Evolutionary conservation across 257 asterid species (phyloP).

Genomic region (Przewalskia tangutica): DNA sequence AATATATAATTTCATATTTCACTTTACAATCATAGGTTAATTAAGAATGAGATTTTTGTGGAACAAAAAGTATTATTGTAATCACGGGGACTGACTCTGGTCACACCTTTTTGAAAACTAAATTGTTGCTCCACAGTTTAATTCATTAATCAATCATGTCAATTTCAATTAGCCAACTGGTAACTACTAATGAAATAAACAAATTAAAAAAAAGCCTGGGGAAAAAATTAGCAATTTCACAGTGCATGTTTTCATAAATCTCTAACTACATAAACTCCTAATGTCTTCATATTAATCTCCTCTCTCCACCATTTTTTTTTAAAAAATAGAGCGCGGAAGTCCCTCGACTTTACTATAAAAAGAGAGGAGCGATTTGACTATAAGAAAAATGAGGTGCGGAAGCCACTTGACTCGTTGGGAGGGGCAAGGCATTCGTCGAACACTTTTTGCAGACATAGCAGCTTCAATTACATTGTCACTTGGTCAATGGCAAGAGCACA

Average conservation of each 20-base stretch:
- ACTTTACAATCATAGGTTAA: not conserved
- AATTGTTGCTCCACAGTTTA: not conserved
- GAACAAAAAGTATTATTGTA: conserved; percentile 15
- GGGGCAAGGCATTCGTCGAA: not conserved
- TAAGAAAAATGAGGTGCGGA: too few species aligned
- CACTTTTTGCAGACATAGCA: not conserved
- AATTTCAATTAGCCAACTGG: conserved; percentile 30
- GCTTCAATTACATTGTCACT: not conserved
- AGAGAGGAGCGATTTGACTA: too few species aligned
- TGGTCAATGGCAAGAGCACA: conserved; percentile 49
- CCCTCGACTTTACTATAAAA: too few species aligned
- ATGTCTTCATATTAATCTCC: not conserved
- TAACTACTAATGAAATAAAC: conserved; percentile 12
- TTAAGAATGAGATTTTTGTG: not conserved
- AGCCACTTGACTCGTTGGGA: too few species aligned
- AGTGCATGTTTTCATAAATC: not conserved
- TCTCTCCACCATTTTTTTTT: not conserved
- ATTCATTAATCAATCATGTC: conserved; percentile 9
- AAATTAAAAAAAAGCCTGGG: not conserved
- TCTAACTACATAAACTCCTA: conserved; percentile 11
- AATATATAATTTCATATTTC: not conserved
- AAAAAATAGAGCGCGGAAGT: too few species aligned
- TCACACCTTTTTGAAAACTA: conserved; percentile 6
- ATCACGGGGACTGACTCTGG: conserved; percentile 35
- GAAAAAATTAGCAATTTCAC: not conserved